Conservation (phyloP, 1,284 basidiomycete genomes). For the Irpex sp. region DNA sequence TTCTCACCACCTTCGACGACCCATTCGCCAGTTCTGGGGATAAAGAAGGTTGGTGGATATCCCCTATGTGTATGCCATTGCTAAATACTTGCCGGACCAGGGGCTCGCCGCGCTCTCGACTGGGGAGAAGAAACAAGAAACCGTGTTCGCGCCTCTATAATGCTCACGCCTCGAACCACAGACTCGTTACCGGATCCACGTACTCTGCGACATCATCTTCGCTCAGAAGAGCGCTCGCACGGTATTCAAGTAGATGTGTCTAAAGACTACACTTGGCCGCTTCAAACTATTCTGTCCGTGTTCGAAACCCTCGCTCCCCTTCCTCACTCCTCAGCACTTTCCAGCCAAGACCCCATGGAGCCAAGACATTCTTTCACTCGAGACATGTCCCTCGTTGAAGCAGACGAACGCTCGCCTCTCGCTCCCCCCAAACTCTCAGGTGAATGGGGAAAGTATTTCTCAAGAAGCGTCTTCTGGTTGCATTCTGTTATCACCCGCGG, state of each 20-base stretch:
- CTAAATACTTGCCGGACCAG: not conserved
- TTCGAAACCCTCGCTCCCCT: conserved; percentile 2
- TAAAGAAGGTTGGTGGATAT: not conserved
- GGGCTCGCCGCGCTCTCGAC: not conserved
- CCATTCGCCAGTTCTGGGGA: not conserved
- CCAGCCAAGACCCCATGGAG: not conserved
- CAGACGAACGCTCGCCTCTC: not conserved
- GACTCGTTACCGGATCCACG: not conserved
- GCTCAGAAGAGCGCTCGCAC: not conserved
- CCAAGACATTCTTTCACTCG: not conserved
- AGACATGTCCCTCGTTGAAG: not conserved
- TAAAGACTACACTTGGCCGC: not conserved
- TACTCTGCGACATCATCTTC: not conserved
- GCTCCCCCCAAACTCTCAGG: not conserved
- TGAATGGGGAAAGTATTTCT: not conserved
- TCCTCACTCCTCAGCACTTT: not conserved
- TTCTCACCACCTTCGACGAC: conserved; percentile 12
- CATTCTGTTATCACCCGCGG: conserved; percentile 18
- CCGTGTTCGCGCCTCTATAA: not conserved
- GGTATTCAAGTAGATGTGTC: not conserved
- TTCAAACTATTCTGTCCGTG: conserved; percentile 1
- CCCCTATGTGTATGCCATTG: not conserved
- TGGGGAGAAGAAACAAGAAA: conserved; percentile 7
- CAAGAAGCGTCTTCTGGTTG: conserved; percentile 20
- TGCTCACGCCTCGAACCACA: not conserved